phyloP scores from a whole-genome alignment of 768 basidiomycete species.

The Gloeostereum incarnatum region DNA sequence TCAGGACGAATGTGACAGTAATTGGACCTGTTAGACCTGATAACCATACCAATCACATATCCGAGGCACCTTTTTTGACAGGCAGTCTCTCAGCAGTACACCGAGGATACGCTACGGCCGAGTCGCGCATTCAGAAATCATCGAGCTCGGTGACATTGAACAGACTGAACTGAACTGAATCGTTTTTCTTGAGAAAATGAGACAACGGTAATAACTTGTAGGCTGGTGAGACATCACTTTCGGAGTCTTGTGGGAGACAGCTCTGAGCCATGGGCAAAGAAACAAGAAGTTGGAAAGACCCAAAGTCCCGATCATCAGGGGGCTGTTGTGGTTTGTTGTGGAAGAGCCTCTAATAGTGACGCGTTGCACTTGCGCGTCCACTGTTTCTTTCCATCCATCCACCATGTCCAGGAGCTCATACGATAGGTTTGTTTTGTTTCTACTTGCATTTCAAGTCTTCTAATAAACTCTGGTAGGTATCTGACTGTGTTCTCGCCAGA shows the following conservation, averaged over 20 bases:
- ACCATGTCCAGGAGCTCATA: constrained; percentile 92
- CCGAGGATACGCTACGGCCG: constrained; percentile 89
- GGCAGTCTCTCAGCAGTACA: constrained; percentile 75
- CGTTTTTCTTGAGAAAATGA: constrained; percentile 58
- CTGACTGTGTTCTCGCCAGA: constrained; percentile 97
- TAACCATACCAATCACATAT: constrained; percentile 82
- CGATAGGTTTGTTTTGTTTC: constrained; percentile 48
- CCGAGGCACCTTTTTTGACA: constrained; percentile 87
- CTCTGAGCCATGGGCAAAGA: too few relatives aligned
- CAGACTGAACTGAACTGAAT: constrained; percentile 93
- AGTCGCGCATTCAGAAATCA: constrained; percentile 91
- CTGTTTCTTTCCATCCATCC: too few relatives aligned
- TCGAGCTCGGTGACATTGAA: constrained; percentile 94
- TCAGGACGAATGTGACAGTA: too few relatives aligned
- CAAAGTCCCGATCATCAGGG: too few relatives aligned
- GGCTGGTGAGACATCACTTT: constrained; percentile 57
- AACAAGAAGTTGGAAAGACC: too few relatives aligned
- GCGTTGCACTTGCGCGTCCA: too few relatives aligned
- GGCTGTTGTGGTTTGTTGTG: too few relatives aligned
- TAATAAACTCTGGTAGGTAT: constrained; percentile 41
- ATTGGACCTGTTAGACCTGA: too few relatives aligned
- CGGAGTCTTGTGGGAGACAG: constrained; percentile 68
- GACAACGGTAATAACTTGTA: background rate
- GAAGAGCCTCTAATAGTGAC: too few relatives aligned
- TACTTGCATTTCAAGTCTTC: background rate